A percentile compares a stretch with the other conserved stretches of the same genome.
phyloP scores from a whole-genome alignment of 1,139 yeast species.

The Nakaseomyces bracarensis region DNA sequence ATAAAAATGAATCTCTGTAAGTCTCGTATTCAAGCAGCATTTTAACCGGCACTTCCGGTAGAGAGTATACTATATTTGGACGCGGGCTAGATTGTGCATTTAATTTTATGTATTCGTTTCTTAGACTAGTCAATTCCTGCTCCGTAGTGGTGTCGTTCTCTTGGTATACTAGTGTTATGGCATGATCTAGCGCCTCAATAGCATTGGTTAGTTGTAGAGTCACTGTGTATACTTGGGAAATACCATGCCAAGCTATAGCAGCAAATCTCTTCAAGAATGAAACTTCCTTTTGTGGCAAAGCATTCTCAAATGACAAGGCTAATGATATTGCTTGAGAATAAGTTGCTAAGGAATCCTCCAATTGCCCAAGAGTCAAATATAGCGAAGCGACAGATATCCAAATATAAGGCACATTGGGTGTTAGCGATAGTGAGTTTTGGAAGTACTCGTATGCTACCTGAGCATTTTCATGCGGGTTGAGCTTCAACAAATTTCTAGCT shows the following conservation, averaged over 20 bases:
- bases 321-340: constrained; percentile 46
- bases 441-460: constrained; percentile 40
- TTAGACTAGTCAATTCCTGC: constrained; percentile 6
- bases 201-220: constrained; percentile 19
- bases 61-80: constrained; percentile 4
- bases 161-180: constrained; percentile 10
- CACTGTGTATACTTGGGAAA: constrained; percentile 24
- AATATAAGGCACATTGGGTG: constrained; percentile 48
- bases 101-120: constrained; percentile 2
- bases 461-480: constrained; percentile 14
- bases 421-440: constrained; percentile 49
- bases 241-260: constrained; percentile 25
- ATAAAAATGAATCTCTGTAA: constrained; percentile 4
- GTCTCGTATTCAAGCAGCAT: constrained; percentile 4
- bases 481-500: constrained; percentile 19
- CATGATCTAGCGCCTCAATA: constrained; percentile 18
- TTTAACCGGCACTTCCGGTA: constrained; percentile 5
- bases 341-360: constrained; percentile 59
- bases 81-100: constrained; percentile 5
- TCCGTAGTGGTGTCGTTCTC: constrained; percentile 5
- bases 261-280: constrained; percentile 10
- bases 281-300: constrained; percentile 5
- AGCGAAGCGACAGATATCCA: constrained; percentile 62
- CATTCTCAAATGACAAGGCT: constrained; percentile 12
- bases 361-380: constrained; percentile 49